Conservation (phyloP, 306 rosid genomes). For the Fragaria nilgerrensis region DNA sequence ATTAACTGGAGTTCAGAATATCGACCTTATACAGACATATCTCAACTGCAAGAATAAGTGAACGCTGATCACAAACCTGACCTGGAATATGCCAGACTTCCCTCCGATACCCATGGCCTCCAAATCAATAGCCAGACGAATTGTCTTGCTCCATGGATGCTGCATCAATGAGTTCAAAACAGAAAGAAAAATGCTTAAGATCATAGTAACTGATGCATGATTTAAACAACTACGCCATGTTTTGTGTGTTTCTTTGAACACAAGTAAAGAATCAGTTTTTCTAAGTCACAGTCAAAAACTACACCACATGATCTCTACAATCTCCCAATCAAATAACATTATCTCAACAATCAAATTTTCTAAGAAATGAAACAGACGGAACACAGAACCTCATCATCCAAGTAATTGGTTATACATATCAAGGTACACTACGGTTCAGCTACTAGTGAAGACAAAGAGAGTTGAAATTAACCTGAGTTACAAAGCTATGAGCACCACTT, state of each 20-base stretch:
- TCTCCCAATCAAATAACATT: not conserved
- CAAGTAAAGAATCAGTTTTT: not conserved
- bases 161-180: slow-evolving; percentile 39
- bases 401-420: not conserved
- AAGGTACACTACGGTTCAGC: not conserved
- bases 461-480: slow-evolving; percentile 68
- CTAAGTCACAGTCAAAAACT: not conserved
- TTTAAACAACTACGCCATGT: not conserved
- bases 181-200: not conserved
- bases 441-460: not conserved
- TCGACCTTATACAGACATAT: not conserved
- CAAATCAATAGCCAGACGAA: slow-evolving; percentile 81
- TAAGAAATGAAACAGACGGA: not conserved
- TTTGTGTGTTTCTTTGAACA: not conserved
- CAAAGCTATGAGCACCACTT: slow-evolving; percentile 94
- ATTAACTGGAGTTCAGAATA: not conserved
- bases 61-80: slow-evolving; percentile 35
- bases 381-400: not conserved
- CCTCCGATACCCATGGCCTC: slow-evolving; percentile 99
- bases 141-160: slow-evolving; percentile 89
- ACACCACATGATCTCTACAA: not conserved
- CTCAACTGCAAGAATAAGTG: slow-evolving; percentile 15
- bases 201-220: not conserved
- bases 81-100: slow-evolving; percentile 93
- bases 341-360: not conserved